A percentile compares a stretch with the other conserved stretches of the same genome.
Conservation (phyloP, 1,284 basidiomycete species). For the Stereum hirsutum region DNA sequence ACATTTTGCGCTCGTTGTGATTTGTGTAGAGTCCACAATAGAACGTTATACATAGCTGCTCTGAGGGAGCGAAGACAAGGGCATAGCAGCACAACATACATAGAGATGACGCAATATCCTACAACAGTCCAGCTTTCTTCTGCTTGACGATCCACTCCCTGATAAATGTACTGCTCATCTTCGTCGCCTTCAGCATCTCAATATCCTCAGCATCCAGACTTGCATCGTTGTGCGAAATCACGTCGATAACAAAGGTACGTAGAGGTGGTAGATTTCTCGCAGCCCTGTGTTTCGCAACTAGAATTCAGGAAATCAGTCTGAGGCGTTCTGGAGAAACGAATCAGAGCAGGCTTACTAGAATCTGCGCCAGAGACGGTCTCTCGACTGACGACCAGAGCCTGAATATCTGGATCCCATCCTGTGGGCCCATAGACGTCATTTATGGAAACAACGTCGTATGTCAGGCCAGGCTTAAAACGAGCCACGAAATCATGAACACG, state of each 20-base stretch:
- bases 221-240: conserved; percentile 60
- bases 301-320: conserved; percentile 1
- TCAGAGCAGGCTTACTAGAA: conserved; percentile 42
- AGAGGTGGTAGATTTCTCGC: conserved; percentile 51
- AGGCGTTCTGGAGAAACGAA: background rate
- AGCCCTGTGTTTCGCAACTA: conserved; percentile 57
- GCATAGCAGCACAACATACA: too few relatives aligned
- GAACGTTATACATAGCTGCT: too few relatives aligned
- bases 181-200: conserved; percentile 60
- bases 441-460: conserved; percentile 63
- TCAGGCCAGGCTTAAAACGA: conserved; percentile 56
- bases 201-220: conserved; percentile 55
- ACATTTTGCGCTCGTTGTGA: too few relatives aligned
- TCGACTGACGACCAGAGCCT: conserved; percentile 80
- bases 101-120: too few relatives aligned
- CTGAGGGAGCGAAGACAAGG: too few relatives aligned
- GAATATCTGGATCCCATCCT: conserved; percentile 73
- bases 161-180: conserved; percentile 89
- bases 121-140: too few relatives aligned
- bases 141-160: conserved; percentile 68
- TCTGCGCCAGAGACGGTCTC: conserved; percentile 76
- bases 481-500: conserved; percentile 55
- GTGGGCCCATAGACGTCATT: conserved; percentile 86
- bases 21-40: too few relatives aligned
- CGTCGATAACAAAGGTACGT: conserved; percentile 73